Base-by-base conservation (phyloP, 306 rosid genomes). In the Inga oerstediana region DNA sequence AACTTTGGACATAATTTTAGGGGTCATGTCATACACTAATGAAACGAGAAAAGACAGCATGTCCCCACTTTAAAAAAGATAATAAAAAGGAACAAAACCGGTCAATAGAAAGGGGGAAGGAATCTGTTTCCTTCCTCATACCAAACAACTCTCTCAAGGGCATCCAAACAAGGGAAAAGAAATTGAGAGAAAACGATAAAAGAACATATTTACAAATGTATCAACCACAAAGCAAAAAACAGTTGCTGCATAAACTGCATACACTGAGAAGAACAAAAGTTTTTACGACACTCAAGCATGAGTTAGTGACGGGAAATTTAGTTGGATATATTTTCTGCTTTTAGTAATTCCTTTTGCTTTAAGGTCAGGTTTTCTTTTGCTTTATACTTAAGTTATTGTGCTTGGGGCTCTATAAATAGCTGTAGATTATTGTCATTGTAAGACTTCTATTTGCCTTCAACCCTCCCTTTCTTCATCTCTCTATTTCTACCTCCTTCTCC, bases 151-250 rank as follows among this genome's bases (percentile, higher is more conserved):
- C 64, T 58, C 67, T 61, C 67, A 24, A 24, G 67, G 14, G 41
- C 41, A 20, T 24, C 41, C 76, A 46, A 72, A 72, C 59, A 72
- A 72, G 7, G 39, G 22, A 72, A 72, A 15, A 72, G 59, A 72
- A 67, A 35, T 67, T 67, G 22, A 72, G 14, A 46, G 27, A 24
- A 27, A 13, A 24, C 34, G 20, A 46, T 2, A 72, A 59, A 20
- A 72, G 17, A 72, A 61, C 24, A 61, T 10, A 22, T 61, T 10
- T 45, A 46, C 76, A 3, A 72, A 45, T 72, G 8, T 44, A 20
- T n/a, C 24, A 19, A 70, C 34, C 32, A 9, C 16, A n/a, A 61
- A 61, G 67, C 67, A 24, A 27, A 61, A 24, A 24, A 61, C 32
- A 59, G 32, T 59, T 59, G 66, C 67, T 3, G 14, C 15, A 10